These are phyloP conservation scores for Mucor lusitanicus DNA, from an alignment of 371 early-diverging fungal species.

Conservation along the genomic window DNA sequence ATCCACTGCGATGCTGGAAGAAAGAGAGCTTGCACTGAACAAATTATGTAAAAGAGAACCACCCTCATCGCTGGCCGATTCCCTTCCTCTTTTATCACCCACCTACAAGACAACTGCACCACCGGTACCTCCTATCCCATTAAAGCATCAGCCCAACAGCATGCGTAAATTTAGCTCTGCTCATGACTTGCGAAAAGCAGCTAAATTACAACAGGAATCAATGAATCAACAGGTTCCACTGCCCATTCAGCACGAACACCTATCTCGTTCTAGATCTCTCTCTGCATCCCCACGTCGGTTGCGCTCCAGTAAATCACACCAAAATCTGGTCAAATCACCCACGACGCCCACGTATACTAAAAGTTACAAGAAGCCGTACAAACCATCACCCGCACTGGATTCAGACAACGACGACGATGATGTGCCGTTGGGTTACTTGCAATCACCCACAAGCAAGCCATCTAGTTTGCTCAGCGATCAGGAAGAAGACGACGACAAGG, in stretches of 20 bases:
- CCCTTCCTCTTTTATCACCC: constrained; percentile 20
- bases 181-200: constrained; percentile 19
- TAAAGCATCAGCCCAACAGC: constrained; percentile 8
- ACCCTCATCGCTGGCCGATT: constrained; percentile 18
- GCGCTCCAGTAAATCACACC: constrained; percentile 1
- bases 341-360: background rate
- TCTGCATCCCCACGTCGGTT: constrained; percentile 4
- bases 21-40: constrained; percentile 22
- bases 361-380: background rate
- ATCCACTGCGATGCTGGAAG: constrained; percentile 14
- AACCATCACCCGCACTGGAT: background rate
- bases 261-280: constrained; percentile 21
- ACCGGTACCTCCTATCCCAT: constrained; percentile 32
- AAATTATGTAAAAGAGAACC: constrained; percentile 26
- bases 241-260: background rate
- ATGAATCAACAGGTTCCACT: constrained; percentile 2
- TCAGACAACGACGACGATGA: constrained; percentile 15
- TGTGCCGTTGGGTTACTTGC: constrained; percentile 21
- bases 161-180: constrained; percentile 25
- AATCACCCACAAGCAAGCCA: constrained; percentile 23
- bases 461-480: constrained; percentile 28
- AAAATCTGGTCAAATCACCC: constrained; percentile 9
- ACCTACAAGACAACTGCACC: constrained; percentile 8
- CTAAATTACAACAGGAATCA: constrained; percentile 25
- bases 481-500: constrained; percentile 36